Evolutionary conservation across 805 yeast genomes (phyloP).

Genomic region (Phaffomyces opuntiae): DNA sequence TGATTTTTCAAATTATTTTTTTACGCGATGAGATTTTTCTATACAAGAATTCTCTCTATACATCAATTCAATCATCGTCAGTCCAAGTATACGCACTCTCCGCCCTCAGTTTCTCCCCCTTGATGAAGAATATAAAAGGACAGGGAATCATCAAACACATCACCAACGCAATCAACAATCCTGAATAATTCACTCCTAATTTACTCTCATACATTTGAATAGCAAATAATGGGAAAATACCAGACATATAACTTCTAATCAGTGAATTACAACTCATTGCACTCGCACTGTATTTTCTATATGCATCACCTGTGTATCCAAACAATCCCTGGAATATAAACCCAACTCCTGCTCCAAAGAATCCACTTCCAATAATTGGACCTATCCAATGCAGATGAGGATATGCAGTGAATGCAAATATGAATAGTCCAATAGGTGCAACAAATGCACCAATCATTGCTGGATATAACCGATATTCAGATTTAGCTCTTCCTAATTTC

Average conservation of each 20-base stretch:
- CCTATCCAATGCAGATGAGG: constrained; percentile 62
- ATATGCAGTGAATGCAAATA: constrained; percentile 71
- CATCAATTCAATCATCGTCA: background rate
- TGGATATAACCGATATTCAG: constrained; percentile 54
- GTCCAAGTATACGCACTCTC: constrained; percentile 43
- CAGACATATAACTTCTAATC: constrained; percentile 47
- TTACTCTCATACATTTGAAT: constrained; percentile 43
- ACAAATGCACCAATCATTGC: constrained; percentile 60
- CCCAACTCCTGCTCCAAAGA: constrained; percentile 65
- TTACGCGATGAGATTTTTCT: background rate
- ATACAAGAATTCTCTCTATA: no score
- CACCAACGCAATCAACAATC: constrained; percentile 43
- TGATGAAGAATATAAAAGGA: constrained; percentile 46
- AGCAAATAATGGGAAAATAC: constrained; percentile 51
- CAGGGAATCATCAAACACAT: constrained; percentile 44
- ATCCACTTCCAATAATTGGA: constrained; percentile 63
- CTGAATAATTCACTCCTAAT: constrained; percentile 54
- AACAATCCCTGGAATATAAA: constrained; percentile 61
- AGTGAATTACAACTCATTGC: constrained; percentile 46
- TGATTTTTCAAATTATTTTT: background rate
- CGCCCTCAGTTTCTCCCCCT: constrained; percentile 37
- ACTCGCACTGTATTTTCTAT: constrained; percentile 45
- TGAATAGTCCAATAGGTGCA: constrained; percentile 60
- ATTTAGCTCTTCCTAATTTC: constrained; percentile 40
- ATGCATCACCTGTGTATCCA: constrained; percentile 60